A percentile compares a stretch with the other conserved stretches of the same genome.
These are phyloP conservation scores for Aspergillus tubingensis DNA, from an alignment of 2,329 filamentous ascomycete genomes.

Conservation along the genomic window DNA sequence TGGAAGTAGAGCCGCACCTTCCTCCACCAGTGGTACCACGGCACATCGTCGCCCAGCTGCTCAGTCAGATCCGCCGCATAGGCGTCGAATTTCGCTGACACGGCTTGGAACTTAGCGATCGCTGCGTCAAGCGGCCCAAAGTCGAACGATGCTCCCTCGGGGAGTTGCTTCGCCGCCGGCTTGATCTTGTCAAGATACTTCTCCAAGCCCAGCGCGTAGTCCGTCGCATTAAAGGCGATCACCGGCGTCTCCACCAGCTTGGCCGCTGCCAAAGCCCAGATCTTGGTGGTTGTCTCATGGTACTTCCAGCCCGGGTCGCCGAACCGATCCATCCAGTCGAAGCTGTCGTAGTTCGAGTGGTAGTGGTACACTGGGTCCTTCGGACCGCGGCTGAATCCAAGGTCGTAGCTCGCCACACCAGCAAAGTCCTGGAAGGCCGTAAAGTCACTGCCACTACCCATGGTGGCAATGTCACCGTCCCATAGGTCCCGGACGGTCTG, in stretches of 20 bases:
- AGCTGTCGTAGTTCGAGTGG: constrained; percentile 81
- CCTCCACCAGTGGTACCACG: constrained; percentile 77
- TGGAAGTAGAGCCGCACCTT: constrained; percentile 64
- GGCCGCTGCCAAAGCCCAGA: constrained; percentile 64
- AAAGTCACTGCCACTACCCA: constrained; percentile 74
- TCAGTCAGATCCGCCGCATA: constrained; percentile 49
- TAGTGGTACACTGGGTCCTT: constrained; percentile 68
- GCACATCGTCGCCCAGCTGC: constrained; percentile 59
- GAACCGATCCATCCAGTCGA: constrained; percentile 78
- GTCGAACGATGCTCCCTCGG: constrained; percentile 32
- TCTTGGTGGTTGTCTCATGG: constrained; percentile 64
- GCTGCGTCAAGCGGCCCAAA: constrained; percentile 53
- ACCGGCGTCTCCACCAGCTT: constrained; percentile 64
- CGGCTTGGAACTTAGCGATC: constrained; percentile 51
- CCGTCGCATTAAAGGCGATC: constrained; percentile 64
- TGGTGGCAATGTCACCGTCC: constrained; percentile 62
- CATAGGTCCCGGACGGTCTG: constrained; percentile 71
- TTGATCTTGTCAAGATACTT: constrained; percentile 43
- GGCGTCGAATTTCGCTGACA: constrained; percentile 54
- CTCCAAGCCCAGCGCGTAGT: constrained; percentile 62
- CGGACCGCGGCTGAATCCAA: constrained; percentile 55
- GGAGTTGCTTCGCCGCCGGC: constrained; percentile 29
- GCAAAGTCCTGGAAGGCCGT: constrained; percentile 74
- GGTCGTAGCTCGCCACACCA: constrained; percentile 66
- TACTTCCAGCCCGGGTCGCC: constrained; percentile 67